Evolutionary conservation across 225 moss, liverwort and hornwort genomes (phyloP).

Genomic region (Polytrichum formosum): DNA sequence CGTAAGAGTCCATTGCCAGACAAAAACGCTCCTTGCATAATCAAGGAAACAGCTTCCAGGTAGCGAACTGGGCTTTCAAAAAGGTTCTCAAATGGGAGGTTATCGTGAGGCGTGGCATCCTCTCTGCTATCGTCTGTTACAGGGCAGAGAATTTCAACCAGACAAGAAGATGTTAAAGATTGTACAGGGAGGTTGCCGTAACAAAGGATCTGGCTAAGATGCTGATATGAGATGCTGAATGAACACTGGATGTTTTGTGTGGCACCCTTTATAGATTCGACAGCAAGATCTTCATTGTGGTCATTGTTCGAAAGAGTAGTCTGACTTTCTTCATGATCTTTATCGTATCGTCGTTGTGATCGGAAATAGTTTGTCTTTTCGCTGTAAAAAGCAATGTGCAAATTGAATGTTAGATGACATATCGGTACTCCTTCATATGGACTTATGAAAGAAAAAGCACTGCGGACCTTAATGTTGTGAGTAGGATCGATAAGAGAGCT

Average conservation of each 20-base stretch:
- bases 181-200: constrained; percentile 45
- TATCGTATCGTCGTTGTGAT: background rate
- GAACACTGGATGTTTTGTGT: constrained; percentile 14
- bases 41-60: constrained; percentile 43
- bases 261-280: constrained; percentile 4
- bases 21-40: constrained; percentile 61
- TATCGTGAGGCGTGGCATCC: constrained; percentile 2
- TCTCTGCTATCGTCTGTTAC: constrained; percentile 6
- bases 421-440: too few relatives aligned
- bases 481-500: too few relatives aligned
- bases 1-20: constrained; percentile 41
- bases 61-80: constrained; percentile 30
- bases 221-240: constrained; percentile 51
- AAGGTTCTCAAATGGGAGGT: constrained; percentile 12
- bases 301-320: background rate
- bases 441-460: too few relatives aligned
- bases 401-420: too few relatives aligned
- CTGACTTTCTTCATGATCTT: background rate
- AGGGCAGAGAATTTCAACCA: constrained; percentile 60
- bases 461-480: too few relatives aligned
- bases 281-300: constrained; percentile 9
- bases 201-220: constrained; percentile 64
- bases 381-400: too few relatives aligned
- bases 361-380: background rate
- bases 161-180: constrained; percentile 56